Evolutionary conservation across 805 yeast species (phyloP), one percentile per base, ranked within the genome.

Genomic region (Zygoascus biomembranicola): DNA sequence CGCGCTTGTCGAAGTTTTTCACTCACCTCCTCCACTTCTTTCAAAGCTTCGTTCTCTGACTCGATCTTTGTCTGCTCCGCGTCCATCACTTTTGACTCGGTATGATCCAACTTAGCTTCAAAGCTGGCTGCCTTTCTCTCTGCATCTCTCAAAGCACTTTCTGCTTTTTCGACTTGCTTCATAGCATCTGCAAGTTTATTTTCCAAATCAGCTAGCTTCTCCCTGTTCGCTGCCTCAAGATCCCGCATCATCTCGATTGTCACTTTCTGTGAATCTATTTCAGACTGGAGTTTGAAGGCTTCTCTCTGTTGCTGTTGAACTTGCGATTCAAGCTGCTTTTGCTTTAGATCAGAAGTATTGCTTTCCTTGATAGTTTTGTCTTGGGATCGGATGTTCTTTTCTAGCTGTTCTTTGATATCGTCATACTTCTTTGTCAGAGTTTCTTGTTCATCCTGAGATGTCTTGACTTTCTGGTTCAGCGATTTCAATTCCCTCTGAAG

Each of bases 401-500:
- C 49, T 8, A 59, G 47, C 43, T 52, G 45, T 14, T 31, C n/a
- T 41, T 54, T 46, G n/a, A 59, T 26, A 19, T 41, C 37, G 9
- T 48, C 46, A 14, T 47, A 35, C 37, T 51, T 43, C 45, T 43
- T 28, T 3, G 23, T 43, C 18, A 47, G 50, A 19, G 39, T 37
- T 18, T 55, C 68, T 42, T 67, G 69, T 10, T 63, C 59, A 14
- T 31, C 20, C 13, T 47, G 20, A 4, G 37, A n/a, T 26, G 16
- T 18, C 13, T 65, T 63, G 14, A 66, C 61, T 43, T 59, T 62
- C 20, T 61, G 56, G 39, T 70, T 60, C 32, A 72, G 74, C 23
- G 60, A 61, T 0, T 63, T 65, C 13, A 57, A 49, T 32, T 71
- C 73, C 32, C 68, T 55, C 31, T 65, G 61, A 11, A 54, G 56